Conservation (phyloP, 179 eudicot species). For the Monotropa hypopitys region DNA sequence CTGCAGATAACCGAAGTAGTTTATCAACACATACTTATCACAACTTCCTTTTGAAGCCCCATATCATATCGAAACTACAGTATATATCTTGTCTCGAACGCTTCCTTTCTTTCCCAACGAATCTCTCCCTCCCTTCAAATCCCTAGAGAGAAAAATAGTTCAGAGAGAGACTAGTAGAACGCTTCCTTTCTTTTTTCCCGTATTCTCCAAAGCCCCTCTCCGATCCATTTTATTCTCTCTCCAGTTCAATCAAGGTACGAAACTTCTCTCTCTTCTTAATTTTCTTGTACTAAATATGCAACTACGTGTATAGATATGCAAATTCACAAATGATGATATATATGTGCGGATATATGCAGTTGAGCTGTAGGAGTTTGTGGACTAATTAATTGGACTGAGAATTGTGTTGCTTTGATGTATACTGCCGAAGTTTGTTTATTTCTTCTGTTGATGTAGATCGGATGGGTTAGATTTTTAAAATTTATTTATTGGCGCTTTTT, state of each 20-base stretch:
- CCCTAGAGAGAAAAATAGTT: slow-evolving; percentile 14
- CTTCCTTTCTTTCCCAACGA: slow-evolving; percentile 3
- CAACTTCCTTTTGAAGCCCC: too few relatives aligned
- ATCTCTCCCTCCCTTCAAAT: slow-evolving; percentile 9
- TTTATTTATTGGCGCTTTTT: not conserved
- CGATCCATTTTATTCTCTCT: slow-evolving; percentile 8
- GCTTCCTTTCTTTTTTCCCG: not conserved
- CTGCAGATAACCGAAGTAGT: too few relatives aligned
- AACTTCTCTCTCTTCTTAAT: not conserved
- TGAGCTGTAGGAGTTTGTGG: not conserved
- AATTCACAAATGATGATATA: not conserved
- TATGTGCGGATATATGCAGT: not conserved
- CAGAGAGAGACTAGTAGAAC: slow-evolving; percentile 6
- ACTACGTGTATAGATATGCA: not conserved
- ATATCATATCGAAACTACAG: too few relatives aligned
- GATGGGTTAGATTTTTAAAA: not conserved
- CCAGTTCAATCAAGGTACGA: slow-evolving; percentile 1
- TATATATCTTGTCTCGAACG: not conserved
- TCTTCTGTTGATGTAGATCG: not conserved
- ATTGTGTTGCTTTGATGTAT: not conserved
- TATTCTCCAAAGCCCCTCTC: slow-evolving; percentile 6
- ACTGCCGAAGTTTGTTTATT: not conserved
- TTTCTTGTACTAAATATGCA: not conserved
- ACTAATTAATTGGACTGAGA: not conserved
- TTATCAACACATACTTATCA: too few relatives aligned